Base-by-base conservation (phyloP, 345 rosid genomes). In the Camelina sativa region DNA sequence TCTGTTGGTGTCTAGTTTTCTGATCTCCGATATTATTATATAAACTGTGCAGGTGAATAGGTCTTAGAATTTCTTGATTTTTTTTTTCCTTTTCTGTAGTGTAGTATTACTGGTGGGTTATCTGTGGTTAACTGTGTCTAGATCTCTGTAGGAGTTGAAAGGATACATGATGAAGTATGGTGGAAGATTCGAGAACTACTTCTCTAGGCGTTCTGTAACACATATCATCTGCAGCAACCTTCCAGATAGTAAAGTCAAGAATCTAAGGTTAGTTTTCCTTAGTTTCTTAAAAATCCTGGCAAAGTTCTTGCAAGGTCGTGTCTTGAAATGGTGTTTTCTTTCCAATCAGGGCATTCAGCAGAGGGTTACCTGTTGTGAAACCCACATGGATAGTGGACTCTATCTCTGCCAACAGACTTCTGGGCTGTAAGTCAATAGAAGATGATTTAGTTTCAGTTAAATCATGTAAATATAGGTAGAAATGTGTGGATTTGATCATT, bases 141-240 rank as follows among this genome's bases (percentile, higher is more conserved):
- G 3, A 23, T 23, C 22, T 67, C 66, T 72, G 25, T 66, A 93
- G 98, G 96, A 93, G 81, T 62, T 93, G 82, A 83, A 88, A 70
- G 85, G 83, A 64, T 88, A 79, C 74, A 93, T 93, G 98, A 73
- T 86, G 81, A 85, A 75, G 54, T 54, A 84, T 58, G 98, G 97
- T 54, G 97, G 97, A 43, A 80, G 91, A 66, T 87, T 85, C 55
- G 91, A 86, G 86, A 93, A 91, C 72, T 91, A 93, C 80, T 93
- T 93, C 74, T 89, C 96, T 0, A 93, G 94, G 80, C 91, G 76
- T 73, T 75, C 80, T 37, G 97, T 91, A 35, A 87, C 97, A 0
- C 98, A 93, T 80, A 93, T 93, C 28, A 88, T 93, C 50, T 93
- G 98, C 71, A 89, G 94, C 84, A 93, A 89, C 69, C 97, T 93